Conservation (phyloP, 805 yeast species). For the Yarrowia yakushimensis region DNA sequence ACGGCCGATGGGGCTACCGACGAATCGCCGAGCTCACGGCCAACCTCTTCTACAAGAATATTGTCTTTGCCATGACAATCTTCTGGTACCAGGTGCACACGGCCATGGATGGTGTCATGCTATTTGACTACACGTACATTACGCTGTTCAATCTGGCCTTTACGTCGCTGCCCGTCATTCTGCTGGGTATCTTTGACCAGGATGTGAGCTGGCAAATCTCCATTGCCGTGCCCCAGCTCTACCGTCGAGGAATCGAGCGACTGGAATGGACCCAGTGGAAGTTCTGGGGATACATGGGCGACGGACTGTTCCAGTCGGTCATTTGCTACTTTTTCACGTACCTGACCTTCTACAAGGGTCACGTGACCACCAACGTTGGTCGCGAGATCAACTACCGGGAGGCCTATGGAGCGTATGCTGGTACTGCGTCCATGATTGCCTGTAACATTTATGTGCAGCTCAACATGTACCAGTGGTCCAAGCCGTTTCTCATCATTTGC, state of each 20-base stretch:
- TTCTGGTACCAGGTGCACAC: constrained; percentile 75
- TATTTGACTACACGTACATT: constrained; percentile 73
- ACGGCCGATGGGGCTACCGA: constrained; percentile 79
- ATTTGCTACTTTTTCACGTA: constrained; percentile 69
- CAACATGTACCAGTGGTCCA: constrained; percentile 74
- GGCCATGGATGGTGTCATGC: constrained; percentile 70
- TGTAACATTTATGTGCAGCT: constrained; percentile 65
- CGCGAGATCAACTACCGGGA: constrained; percentile 59
- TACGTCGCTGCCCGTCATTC: constrained; percentile 75
- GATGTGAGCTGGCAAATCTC: constrained; percentile 68
- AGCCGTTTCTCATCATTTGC: constrained; percentile 50
- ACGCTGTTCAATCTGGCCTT: constrained; percentile 80
- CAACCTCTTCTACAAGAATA: constrained; percentile 74
- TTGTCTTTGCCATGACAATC: constrained; percentile 68
- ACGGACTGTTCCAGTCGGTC: constrained; percentile 72
- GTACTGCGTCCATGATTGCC: constrained; percentile 57
- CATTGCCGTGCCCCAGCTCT: constrained; percentile 66
- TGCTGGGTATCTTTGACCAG: constrained; percentile 71
- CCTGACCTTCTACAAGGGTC: constrained; percentile 49
- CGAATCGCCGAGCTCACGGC: constrained; percentile 77
- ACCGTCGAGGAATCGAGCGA: constrained; percentile 63
- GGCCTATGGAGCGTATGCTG: constrained; percentile 64
- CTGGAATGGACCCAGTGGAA: constrained; percentile 58
- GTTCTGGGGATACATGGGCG: constrained; percentile 62
- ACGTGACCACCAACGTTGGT: constrained; percentile 45